Evolutionary conservation across 2,329 filamentous ascomycete species (phyloP).

Genomic region (Grosmannia serpens): DNA sequence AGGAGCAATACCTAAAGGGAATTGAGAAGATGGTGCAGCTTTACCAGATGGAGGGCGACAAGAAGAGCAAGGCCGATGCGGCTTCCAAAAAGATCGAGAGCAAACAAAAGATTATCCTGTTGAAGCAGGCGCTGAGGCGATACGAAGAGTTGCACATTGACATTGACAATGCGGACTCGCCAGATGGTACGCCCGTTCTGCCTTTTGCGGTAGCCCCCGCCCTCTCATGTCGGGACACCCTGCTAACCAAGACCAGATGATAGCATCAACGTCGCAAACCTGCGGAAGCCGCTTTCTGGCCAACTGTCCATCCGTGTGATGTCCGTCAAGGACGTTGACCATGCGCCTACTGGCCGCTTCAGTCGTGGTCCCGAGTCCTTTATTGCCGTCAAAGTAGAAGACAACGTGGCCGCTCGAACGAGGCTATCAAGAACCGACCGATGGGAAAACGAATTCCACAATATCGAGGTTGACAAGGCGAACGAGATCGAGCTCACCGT

Average conservation of each 20-base stretch:
- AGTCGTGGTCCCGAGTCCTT: slow-evolving; percentile 88
- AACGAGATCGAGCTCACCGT: slow-evolving; percentile 97
- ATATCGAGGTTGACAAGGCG: slow-evolving; percentile 91
- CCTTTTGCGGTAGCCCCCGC: too few relatives aligned
- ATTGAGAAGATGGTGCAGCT: slow-evolving; percentile 99
- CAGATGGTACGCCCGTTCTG: slow-evolving; percentile 58
- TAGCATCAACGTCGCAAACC: slow-evolving; percentile 87
- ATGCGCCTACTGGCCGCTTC: slow-evolving; percentile 75
- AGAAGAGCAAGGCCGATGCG: slow-evolving; percentile 89
- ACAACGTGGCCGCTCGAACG: slow-evolving; percentile 80
- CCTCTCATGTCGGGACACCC: background rate
- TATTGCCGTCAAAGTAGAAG: slow-evolving; percentile 93
- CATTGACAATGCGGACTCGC: slow-evolving; percentile 64
- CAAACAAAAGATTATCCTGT: slow-evolving; percentile 91
- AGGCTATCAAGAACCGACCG: slow-evolving; percentile 74
- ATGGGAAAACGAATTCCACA: slow-evolving; percentile 87
- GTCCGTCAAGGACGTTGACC: slow-evolving; percentile 87
- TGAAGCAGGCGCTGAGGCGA: slow-evolving; percentile 91
- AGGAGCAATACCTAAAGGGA: slow-evolving; percentile 97
- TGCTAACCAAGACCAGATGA: slow-evolving; percentile 54
- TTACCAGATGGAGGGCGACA: slow-evolving; percentile 93
- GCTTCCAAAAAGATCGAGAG: slow-evolving; percentile 85
- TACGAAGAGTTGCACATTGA: slow-evolving; percentile 97
- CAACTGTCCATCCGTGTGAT: slow-evolving; percentile 78
- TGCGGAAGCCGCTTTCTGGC: slow-evolving; percentile 91